Evolutionary conservation across 192 early-diverging fungal species (phyloP).

Genomic region (Geosiphon pyriformis): DNA sequence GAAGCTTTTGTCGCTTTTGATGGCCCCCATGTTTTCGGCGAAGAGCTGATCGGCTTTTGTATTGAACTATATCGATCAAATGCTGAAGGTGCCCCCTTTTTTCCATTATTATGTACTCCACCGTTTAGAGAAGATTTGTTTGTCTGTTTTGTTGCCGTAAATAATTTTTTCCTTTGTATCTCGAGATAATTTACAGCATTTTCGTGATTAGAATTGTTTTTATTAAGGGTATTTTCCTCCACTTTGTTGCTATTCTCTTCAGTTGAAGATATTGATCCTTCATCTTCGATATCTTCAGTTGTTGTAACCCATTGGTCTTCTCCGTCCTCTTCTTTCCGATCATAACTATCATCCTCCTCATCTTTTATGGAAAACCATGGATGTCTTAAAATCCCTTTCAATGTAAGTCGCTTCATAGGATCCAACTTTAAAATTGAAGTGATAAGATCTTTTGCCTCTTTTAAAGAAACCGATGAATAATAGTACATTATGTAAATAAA

Average conservation of each 20-base stretch:
- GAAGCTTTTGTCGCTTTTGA: conserved; percentile 15
- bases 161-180: conserved; percentile 23
- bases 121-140: neutral
- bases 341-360: too few species aligned
- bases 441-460: conserved; percentile 58
- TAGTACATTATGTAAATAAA: neutral
- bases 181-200: conserved; percentile 15
- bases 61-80: neutral
- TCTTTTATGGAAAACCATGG: conserved; percentile 50
- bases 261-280: conserved; percentile 23
- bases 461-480: neutral
- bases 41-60: neutral
- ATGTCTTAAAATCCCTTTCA: conserved; percentile 63
- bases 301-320: conserved; percentile 27
- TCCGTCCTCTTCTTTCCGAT: conserved; percentile 21
- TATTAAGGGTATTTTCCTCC: neutral
- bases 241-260: neutral
- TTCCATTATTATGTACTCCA: neutral
- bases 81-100: conserved; percentile 9
- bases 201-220: neutral
- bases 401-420: conserved; percentile 56
- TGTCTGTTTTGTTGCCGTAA: conserved; percentile 8
- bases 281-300: conserved; percentile 26
- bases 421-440: conserved; percentile 58
- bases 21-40: conserved; percentile 2